Evolutionary conservation across 805 yeast genomes (phyloP).

Genomic region (Nakazawaea laoshanensis): DNA sequence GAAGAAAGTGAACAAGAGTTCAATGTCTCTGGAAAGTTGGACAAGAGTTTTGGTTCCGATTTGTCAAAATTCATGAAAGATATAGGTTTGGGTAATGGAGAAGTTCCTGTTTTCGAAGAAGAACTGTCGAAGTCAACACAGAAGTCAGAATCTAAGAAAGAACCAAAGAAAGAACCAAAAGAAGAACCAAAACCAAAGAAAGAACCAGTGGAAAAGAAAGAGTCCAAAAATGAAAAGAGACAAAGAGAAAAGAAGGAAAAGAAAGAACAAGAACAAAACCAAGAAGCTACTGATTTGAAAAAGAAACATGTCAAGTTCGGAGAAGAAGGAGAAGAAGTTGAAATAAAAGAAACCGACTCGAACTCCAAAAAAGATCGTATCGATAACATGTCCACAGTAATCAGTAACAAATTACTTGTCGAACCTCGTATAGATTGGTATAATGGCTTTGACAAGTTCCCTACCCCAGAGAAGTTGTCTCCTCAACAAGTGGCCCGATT

Average conservation of each 20-base stretch:
- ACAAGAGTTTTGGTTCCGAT: conserved; percentile 41
- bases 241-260: conserved; percentile 26
- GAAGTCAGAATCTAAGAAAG: no score
- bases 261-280: conserved; percentile 28
- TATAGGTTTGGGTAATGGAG: conserved; percentile 49
- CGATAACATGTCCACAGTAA: conserved; percentile 36
- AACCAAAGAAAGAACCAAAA: conserved; percentile 1
- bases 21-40: conserved; percentile 32
- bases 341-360: conserved; percentile 15
- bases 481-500: conserved; percentile 54
- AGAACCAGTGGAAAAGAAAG: conserved; percentile 27
- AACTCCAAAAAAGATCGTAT: conserved; percentile 17
- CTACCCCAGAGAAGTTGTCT: conserved; percentile 28
- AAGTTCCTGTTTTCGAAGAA: conserved; percentile 26
- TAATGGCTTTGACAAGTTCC: conserved; percentile 37
- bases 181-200: conserved; percentile 21
- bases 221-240: conserved; percentile 24
- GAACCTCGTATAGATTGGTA: conserved; percentile 74
- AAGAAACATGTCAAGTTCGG: no score
- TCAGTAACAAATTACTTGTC: conserved; percentile 45
- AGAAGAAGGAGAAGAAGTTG: conserved; percentile 22
- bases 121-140: no score
- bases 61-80: conserved; percentile 54
- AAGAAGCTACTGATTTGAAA: no score
- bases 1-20: conserved; percentile 45